Conservation (phyloP, 1,284 basidiomycete genomes). For the Rhizoctonia solani region DNA sequence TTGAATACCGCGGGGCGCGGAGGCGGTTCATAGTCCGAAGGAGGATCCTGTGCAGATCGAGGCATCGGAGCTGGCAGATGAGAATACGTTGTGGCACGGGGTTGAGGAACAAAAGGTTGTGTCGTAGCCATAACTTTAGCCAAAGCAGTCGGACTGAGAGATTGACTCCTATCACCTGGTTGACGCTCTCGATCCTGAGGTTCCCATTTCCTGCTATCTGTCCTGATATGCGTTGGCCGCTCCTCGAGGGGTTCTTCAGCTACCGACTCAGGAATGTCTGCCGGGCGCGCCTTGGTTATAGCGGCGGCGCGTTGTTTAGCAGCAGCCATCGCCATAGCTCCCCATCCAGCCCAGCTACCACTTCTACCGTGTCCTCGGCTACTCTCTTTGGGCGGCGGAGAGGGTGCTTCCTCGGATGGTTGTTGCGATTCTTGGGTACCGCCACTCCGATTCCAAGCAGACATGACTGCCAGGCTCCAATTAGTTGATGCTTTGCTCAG, state of each 20-base stretch:
- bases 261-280: constrained; percentile 12
- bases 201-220: not conserved
- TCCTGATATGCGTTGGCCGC: not conserved
- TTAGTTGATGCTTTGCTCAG: constrained; percentile 38
- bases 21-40: constrained; percentile 22
- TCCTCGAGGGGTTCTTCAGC: not conserved
- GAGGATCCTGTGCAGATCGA: constrained; percentile 8
- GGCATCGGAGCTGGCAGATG: not conserved
- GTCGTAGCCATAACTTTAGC: constrained; percentile 20
- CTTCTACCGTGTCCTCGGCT: constrained; percentile 4
- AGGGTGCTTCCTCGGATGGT: not conserved
- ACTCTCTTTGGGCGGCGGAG: constrained; percentile 21
- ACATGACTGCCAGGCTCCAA: constrained; percentile 36
- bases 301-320: constrained; percentile 31
- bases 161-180: constrained; percentile 23
- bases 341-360: constrained; percentile 36
- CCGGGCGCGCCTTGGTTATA: not conserved
- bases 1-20: constrained; percentile 29
- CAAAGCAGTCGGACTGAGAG: constrained; percentile 21
- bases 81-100: not conserved
- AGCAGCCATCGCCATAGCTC: constrained; percentile 28
- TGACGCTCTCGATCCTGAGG: constrained; percentile 3
- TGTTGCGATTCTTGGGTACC: not conserved
- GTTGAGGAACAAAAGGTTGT: constrained; percentile 1
- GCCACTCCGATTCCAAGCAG: constrained; percentile 35